Evolutionary conservation across 805 yeast species (phyloP).

Genomic region (Saturnispora kantuleensis): DNA sequence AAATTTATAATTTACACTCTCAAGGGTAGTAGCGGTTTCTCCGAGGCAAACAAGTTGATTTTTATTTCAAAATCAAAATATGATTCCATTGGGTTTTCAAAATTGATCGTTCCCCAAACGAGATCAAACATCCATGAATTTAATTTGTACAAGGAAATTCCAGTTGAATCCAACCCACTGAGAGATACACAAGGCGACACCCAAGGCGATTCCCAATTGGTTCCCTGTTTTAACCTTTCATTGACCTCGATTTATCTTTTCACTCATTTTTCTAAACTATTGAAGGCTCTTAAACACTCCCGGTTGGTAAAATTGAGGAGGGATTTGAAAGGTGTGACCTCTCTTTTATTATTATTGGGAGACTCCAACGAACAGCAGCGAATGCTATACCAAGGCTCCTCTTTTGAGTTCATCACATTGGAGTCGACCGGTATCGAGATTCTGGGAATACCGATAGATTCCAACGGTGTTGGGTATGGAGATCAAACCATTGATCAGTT

Average conservation of each 20-base stretch:
- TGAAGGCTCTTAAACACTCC: constrained; percentile 41
- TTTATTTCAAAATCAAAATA: constrained; percentile 52
- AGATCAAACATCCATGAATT: constrained; percentile 54
- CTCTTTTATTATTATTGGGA: constrained; percentile 21
- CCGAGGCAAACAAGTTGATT: constrained; percentile 31
- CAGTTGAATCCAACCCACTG: too few relatives aligned
- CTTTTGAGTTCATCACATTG: constrained; percentile 24
- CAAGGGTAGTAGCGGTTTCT: constrained; percentile 10
- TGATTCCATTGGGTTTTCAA: constrained; percentile 57
- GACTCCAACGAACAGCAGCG: constrained; percentile 6
- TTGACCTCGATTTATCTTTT: constrained; percentile 44
- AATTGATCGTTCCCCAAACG: constrained; percentile 56
- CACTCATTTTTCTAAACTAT: constrained; percentile 35
- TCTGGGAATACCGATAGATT: background rate
- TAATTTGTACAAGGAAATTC: constrained; percentile 23
- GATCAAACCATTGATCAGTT: constrained; percentile 23
- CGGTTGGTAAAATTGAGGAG: constrained; percentile 44
- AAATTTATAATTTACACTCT: constrained; percentile 40
- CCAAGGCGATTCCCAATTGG: constrained; percentile 4
- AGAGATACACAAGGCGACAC: too few relatives aligned
- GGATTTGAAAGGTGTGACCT: constrained; percentile 38
- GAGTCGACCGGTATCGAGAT: constrained; percentile 17
- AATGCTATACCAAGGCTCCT: constrained; percentile 19
- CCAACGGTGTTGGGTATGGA: constrained; percentile 18
- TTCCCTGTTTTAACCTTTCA: constrained; percentile 13